Percentiles rank a stretch among this genome's conserved stretches.
Evolutionary conservation across 2,329 filamentous ascomycete species (phyloP).

Genomic region (Pseudopithomyces chartarum): DNA sequence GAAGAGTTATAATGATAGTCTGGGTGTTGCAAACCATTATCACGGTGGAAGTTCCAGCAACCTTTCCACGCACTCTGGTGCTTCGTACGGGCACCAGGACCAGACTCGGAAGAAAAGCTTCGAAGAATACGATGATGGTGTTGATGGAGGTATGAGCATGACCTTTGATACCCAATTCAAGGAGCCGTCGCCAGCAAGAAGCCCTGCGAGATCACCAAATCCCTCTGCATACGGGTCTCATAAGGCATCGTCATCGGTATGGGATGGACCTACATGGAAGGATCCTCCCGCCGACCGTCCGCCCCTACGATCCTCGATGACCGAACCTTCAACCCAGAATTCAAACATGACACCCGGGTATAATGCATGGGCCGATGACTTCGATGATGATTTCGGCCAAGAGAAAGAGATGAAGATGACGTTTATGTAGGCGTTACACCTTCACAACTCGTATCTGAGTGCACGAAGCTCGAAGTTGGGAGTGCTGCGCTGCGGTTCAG

Average conservation of each 20-base stretch:
- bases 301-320: constrained; percentile 32
- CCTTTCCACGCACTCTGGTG: constrained; percentile 22
- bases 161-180: constrained; percentile 50
- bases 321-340: constrained; percentile 28
- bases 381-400: constrained; percentile 52
- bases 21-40: constrained; percentile 19
- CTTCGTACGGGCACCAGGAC: constrained; percentile 16
- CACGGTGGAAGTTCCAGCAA: constrained; percentile 23
- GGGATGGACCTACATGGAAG: constrained; percentile 19
- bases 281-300: constrained; percentile 32
- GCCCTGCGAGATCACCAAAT: constrained; percentile 15
- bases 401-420: constrained; percentile 57
- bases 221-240: constrained; percentile 15
- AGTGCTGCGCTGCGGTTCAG: not conserved
- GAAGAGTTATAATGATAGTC: constrained; percentile 49
- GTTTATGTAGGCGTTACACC: constrained; percentile 41
- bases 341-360: constrained; percentile 33
- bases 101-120: constrained; percentile 21
- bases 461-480: not conserved
- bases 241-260: constrained; percentile 16
- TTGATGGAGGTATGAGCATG: constrained; percentile 46
- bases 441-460: not conserved
- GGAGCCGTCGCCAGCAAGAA: constrained; percentile 20
- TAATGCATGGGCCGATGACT: constrained; percentile 56
- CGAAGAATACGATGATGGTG: constrained; percentile 44